Conservation (phyloP, 176 grass and related monocot genomes). For the Oryza punctata region DNA sequence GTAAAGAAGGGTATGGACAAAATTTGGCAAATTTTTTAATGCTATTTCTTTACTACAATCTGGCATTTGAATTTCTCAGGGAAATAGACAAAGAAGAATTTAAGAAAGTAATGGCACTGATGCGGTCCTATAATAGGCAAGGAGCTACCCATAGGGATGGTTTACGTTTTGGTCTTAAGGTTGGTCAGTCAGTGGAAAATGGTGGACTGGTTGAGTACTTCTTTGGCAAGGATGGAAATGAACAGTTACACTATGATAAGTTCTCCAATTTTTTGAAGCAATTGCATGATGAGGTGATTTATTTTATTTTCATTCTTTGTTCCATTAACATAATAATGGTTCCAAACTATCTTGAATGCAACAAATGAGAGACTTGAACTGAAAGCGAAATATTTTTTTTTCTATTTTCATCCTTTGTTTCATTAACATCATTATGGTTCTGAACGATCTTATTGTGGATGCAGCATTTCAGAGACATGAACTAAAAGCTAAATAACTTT, state of each 20-base stretch:
- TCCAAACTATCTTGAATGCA: neutral
- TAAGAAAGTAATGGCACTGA: slow-evolving; percentile 95
- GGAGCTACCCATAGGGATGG: slow-evolving; percentile 84
- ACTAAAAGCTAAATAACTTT: neutral
- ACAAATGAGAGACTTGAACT: neutral
- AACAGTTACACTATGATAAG: slow-evolving; percentile 72
- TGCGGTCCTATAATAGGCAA: slow-evolving; percentile 91
- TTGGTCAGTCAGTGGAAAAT: slow-evolving; percentile 64
- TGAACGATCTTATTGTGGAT: neutral
- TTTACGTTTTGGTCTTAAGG: slow-evolving; percentile 73
- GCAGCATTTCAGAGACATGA: neutral
- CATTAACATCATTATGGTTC: neutral
- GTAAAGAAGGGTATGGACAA: slow-evolving; percentile 46
- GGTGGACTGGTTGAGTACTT: slow-evolving; percentile 89
- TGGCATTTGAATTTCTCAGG: slow-evolving; percentile 55
- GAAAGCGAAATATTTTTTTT: neutral
- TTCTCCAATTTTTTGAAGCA: slow-evolving; percentile 84
- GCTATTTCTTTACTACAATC: slow-evolving; percentile 37
- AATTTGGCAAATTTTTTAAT: slow-evolving; percentile 31
- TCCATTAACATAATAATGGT: neutral
- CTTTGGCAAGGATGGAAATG: slow-evolving; percentile 88
- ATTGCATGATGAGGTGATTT: slow-evolving; percentile 84
- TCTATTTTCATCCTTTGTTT: slow-evolving; percentile 18
- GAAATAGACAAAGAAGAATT: slow-evolving; percentile 96
- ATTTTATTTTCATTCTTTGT: slow-evolving; percentile 6